Conservation (phyloP, 306 rosid species). For the Lagenaria siceraria region DNA sequence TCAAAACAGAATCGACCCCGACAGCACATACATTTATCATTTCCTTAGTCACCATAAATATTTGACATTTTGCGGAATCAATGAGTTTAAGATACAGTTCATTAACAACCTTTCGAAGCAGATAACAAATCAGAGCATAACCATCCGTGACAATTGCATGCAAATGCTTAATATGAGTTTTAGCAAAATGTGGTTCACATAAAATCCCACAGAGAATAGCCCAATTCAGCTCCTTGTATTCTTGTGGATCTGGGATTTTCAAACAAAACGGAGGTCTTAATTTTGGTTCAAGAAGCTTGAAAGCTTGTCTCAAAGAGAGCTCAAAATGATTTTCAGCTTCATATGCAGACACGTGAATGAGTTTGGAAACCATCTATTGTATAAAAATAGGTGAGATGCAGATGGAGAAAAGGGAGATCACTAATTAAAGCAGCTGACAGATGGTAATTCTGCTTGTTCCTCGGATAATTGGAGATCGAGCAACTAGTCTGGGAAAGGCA, state of each 20-base stretch:
- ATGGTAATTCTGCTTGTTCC: not conserved
- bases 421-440: not conserved
- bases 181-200: constrained; percentile 42
- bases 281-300: constrained; percentile 32
- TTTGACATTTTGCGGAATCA: constrained; percentile 27
- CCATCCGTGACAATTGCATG: constrained; percentile 70
- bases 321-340: constrained; percentile 47
- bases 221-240: constrained; percentile 41
- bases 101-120: constrained; percentile 29
- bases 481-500: not conserved
- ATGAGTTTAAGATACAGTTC: constrained; percentile 48
- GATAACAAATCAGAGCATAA: constrained; percentile 27
- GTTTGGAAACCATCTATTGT: constrained; percentile 21
- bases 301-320: constrained; percentile 37
- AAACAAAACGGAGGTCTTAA: constrained; percentile 58
- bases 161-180: constrained; percentile 60
- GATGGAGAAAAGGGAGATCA: not conserved
- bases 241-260: constrained; percentile 33
- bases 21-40: constrained; percentile 38
- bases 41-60: constrained; percentile 40
- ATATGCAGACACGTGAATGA: constrained; percentile 16
- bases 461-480: not conserved
- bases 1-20: constrained; percentile 41
- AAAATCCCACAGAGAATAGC: constrained; percentile 55
- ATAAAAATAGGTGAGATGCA: not conserved